Percentiles rank a stretch among this genome's conserved stretches.
Conservation (phyloP, 495 filamentous ascomycete genomes). For the Trichoderma erinaceum region DNA sequence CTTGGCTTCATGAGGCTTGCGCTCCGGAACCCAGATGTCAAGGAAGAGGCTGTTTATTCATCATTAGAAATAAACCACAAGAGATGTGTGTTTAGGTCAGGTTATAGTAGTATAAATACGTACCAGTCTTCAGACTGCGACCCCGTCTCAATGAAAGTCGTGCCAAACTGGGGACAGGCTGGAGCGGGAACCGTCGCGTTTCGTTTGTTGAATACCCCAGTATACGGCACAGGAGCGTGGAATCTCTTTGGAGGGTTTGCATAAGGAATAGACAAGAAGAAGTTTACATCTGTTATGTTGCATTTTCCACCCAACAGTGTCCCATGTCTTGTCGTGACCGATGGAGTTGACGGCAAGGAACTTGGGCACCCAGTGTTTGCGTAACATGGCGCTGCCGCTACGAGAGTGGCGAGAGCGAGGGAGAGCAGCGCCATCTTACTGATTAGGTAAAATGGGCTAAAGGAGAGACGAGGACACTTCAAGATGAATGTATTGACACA, state of each 20-base stretch:
- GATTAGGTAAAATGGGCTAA: neutral
- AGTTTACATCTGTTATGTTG: slow-evolving; percentile 8
- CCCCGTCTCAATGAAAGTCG: slow-evolving; percentile 1
- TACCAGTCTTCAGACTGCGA: slow-evolving; percentile 1
- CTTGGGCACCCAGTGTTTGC: neutral
- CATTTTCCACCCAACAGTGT: slow-evolving; percentile 7
- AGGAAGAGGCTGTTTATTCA: neutral
- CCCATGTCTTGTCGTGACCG: neutral
- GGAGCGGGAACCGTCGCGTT: slow-evolving; percentile 6
- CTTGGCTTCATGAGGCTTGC: slow-evolving; percentile 27
- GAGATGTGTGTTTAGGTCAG: neutral
- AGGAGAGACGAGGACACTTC: neutral
- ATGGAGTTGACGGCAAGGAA: neutral
- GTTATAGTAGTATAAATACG: neutral
- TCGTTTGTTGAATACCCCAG: neutral
- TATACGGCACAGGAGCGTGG: neutral
- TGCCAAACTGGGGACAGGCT: neutral
- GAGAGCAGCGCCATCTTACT: neutral
- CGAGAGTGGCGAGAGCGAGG: neutral
- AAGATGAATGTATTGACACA: neutral
- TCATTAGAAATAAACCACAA: neutral
- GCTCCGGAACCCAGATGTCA: slow-evolving; percentile 15
- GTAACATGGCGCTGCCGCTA: slow-evolving; percentile 1
- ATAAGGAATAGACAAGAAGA: slow-evolving; percentile 11
- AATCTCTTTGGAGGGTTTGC: neutral